phyloP scores from a whole-genome alignment of 75 land plant species.

The Cryptomeria japonica region DNA sequence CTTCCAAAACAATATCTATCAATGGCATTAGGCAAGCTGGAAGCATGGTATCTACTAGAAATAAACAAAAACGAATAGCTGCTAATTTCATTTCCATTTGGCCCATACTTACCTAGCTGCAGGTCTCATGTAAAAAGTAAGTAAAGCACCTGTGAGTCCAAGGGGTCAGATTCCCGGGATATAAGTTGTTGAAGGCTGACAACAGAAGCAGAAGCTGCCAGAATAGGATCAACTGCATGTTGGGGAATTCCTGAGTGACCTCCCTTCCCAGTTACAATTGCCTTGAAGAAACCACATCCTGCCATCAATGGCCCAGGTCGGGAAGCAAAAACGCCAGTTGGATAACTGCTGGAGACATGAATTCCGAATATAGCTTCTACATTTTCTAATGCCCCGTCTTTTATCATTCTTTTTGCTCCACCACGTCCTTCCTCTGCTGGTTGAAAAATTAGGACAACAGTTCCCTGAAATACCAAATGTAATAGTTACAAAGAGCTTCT shows the following conservation, averaged over 20 bases:
- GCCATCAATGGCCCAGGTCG: conserved; percentile 69
- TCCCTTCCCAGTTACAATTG: conserved; percentile 73
- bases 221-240: conserved; percentile 71
- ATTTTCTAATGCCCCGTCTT: conserved; percentile 63
- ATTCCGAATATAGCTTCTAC: conserved; percentile 86
- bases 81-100: not conserved
- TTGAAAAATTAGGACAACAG: conserved; percentile 87
- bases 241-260: conserved; percentile 93
- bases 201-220: conserved; percentile 77
- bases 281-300: conserved; percentile 73
- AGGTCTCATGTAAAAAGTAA: not conserved
- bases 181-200: conserved; percentile 82
- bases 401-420: conserved; percentile 79
- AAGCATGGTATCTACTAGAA: not conserved
- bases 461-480: conserved; percentile 45
- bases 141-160: conserved; percentile 74
- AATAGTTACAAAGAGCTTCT: not conserved
- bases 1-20: not conserved
- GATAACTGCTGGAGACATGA: conserved; percentile 37
- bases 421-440: conserved; percentile 84
- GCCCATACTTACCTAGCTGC: not conserved
- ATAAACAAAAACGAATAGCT: conserved; percentile 1
- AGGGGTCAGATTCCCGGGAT: conserved; percentile 85
- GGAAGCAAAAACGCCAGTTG: conserved; percentile 50
- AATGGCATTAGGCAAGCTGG: not conserved